Evolutionary conservation across 1,284 basidiomycete species (phyloP), one percentile per base, ranked within the genome.

Genomic region (Leccinum pachyderme): DNA sequence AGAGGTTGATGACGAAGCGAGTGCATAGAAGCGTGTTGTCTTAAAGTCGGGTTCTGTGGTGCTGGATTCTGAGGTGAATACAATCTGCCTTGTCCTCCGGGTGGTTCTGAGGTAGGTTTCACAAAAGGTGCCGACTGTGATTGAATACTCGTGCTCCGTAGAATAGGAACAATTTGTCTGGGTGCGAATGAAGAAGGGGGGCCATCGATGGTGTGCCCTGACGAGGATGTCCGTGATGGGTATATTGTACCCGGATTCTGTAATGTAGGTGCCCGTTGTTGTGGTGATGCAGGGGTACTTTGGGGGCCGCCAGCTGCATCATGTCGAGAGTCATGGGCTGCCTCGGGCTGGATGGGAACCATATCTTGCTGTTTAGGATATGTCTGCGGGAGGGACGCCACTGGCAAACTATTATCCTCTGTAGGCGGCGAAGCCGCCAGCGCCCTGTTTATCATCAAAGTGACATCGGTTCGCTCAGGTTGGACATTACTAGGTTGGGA

Each of bases 91-190:
- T 52, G 51, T 51, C 54, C 56, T 47, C 47, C 51, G 35, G 69
- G 41, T 54, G 52, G 51, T 18, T 61, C 60, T 2, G 59, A 55
- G 18, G 51, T 53, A 31, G 57, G 53, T 13, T 44, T 44, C 27
- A 52, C 53, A 29, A 57, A 59, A 58, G 63, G 62, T 5, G 61
- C 62, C 11, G 61, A 64, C 39, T 59, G 66, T 5, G 65, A 55
- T 49, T 65, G 54, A 59, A 73, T 70, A 56, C 78, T 81, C 8
- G 76, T 67, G 60, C 74, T 77, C 59, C 81, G 74, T 12, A 70
- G 59, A 32, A 78, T 77, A 27, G 73, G 73, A 22, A 70, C 37
- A n/a, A 74, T 65, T 58, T 73, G 73, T 45, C 74, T 74, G 35
- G 75, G 73, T 49, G 55, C 63, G 54, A 73, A 72, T 47, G 70